These are phyloP conservation scores for Cryptosporidium canis DNA, from an alignment of 169 alveolate genomes.

Conservation along the genomic window DNA sequence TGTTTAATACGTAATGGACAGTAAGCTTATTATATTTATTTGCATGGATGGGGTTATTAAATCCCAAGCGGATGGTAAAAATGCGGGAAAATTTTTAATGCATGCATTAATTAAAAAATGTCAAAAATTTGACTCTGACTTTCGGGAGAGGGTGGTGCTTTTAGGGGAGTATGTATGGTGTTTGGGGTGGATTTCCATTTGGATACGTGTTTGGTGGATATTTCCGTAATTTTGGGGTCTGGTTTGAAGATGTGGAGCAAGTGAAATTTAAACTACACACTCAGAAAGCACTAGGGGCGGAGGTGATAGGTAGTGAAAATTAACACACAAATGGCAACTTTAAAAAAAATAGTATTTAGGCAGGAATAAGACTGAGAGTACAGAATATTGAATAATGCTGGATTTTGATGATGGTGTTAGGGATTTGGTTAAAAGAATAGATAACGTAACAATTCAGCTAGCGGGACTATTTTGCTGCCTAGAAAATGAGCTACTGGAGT, in stretches of 20 bases:
- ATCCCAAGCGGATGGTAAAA: no score
- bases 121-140: no score
- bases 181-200: no score
- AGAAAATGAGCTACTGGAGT: constrained; percentile 31
- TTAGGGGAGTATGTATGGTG: no score
- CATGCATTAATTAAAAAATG: no score
- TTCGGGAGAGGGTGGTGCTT: no score
- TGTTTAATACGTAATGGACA: no score
- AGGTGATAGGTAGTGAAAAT: background rate
- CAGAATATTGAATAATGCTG: constrained; percentile 2
- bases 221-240: no score
- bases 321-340: constrained; percentile 10
- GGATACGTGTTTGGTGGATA: no score
- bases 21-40: no score
- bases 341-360: background rate
- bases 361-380: background rate
- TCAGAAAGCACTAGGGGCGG: background rate
- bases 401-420: constrained; percentile 51
- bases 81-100: no score
- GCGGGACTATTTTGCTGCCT: constrained; percentile 42
- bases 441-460: constrained; percentile 38
- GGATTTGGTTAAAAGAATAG: constrained; percentile 63
- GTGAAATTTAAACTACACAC: background rate
- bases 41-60: no score
- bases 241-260: background rate